Evolutionary conservation across 2,329 filamentous ascomycete species (phyloP).

Genomic region (Neodidymelliopsis sp.): DNA sequence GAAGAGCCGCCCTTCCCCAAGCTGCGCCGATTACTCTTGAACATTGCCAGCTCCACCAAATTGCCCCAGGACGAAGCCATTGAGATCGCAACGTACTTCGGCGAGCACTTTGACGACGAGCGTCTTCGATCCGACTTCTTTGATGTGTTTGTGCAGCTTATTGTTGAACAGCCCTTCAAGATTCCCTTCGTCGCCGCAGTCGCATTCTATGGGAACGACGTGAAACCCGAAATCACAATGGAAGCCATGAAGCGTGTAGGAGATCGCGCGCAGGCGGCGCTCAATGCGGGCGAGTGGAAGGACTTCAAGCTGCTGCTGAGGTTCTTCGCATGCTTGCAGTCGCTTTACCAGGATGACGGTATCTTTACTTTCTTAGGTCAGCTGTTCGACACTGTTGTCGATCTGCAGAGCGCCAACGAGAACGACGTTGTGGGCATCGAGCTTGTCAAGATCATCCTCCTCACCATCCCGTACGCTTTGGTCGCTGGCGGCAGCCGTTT

Average conservation of each 20-base stretch:
- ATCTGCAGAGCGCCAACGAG: conserved; percentile 89
- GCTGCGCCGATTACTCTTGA: conserved; percentile 44
- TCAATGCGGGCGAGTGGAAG: conserved; percentile 82
- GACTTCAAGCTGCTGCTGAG: conserved; percentile 90
- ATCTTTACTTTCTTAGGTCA: conserved; percentile 86
- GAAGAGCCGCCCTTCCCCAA: conserved; percentile 47
- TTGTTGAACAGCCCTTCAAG: conserved; percentile 93
- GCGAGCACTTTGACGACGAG: conserved; percentile 80
- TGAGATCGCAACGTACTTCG: conserved; percentile 66
- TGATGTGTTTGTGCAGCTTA: conserved; percentile 76
- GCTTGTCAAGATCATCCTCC: conserved; percentile 93
- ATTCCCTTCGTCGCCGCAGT: conserved; percentile 93
- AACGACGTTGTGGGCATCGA: conserved; percentile 87
- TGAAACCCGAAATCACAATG: conserved; percentile 76
- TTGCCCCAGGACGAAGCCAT: conserved; percentile 48
- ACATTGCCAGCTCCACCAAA: conserved; percentile 49
- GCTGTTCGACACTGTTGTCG: conserved; percentile 89
- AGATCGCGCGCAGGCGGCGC: conserved; percentile 68
- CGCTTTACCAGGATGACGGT: conserved; percentile 81
- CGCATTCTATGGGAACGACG: conserved; percentile 78
- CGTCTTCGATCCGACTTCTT: conserved; percentile 77
- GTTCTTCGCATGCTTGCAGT: conserved; percentile 86
- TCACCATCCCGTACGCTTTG: conserved; percentile 87
- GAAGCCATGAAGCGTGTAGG: conserved; percentile 72
- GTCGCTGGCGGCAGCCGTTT: conserved; percentile 52